Base-by-base conservation (phyloP, 1,139 yeast genomes). In the Candida dubliniensis region DNA sequence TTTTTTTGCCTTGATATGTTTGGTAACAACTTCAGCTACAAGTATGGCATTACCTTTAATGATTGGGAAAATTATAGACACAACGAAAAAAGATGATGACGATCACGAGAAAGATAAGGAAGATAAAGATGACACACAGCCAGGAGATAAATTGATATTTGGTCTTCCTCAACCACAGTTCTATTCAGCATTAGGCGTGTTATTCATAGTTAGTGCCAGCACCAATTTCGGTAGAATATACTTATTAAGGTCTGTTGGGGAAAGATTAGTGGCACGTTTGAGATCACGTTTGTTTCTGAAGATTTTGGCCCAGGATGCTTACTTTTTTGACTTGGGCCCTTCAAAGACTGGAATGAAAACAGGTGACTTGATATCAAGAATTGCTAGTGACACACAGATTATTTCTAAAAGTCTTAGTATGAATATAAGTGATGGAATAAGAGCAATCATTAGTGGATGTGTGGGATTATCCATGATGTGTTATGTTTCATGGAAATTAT, bases 401-500 rank as follows among this genome's bases (percentile, higher is more conserved):
- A 96, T 93, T 12, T 82, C 96, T 8, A 79, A 87, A 52, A 83
- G 96, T 1, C 78, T 93, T 52, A 89, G 97, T 36, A 95, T 88
- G 48, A 90, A 90, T 60, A 79, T 93, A 34, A 86, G 96, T 38
- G 98, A 93, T 62, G 99, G 98, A 24, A 79, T 87, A 44, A 78
- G 96, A 44, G 84, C 96, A 10, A 58, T 83, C 0, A 79, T 93
- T 31, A 82, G 90, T 44, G 96, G 96, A 2, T 71, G 77, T 12
- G 87, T 88, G 30, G 96, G 96, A 0, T 55, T 72, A 36, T 81
- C 87, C 0, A 87, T 90, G 93, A 91, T 93, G 98, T 79, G 89
- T 50, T 77, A 81, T 53, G 86, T 91, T n/a, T 86, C 95, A 12
- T 75, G 88, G 61, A 82, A 87, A 56, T 72, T 91, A 48, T 86